phyloP scores from a whole-genome alignment of 176 grass and related monocot species.

The Phragmites australis region DNA sequence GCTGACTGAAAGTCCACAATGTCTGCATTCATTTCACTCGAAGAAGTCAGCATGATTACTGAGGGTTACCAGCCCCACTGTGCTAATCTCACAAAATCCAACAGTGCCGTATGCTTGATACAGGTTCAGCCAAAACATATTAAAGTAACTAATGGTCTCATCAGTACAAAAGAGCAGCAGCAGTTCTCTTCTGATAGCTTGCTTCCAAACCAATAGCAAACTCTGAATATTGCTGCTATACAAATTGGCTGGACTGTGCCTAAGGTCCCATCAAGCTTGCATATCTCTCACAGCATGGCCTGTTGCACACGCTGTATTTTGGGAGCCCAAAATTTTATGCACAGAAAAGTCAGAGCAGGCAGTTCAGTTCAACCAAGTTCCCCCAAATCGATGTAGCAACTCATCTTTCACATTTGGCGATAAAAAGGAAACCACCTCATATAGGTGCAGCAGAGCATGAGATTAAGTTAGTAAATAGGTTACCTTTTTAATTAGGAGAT shows the following conservation, averaged over 20 bases:
- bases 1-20: conserved; percentile 25
- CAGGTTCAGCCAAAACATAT: not conserved
- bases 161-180: not conserved
- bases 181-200: conserved; percentile 5
- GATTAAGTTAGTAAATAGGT: no score
- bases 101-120: not conserved
- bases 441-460: no score
- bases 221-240: conserved; percentile 34
- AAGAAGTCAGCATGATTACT: conserved; percentile 1
- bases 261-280: conserved; percentile 17
- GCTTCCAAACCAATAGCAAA: conserved; percentile 12
- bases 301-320: conserved; percentile 42
- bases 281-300: conserved; percentile 36
- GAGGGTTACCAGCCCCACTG: not conserved
- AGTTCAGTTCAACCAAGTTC: conserved; percentile 18
- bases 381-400: conserved; percentile 41
- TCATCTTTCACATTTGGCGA: conserved; percentile 42
- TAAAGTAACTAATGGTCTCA: not conserved
- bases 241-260: conserved; percentile 17
- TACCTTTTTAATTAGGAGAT: no score
- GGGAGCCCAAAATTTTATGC: conserved; percentile 42
- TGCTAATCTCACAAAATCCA: not conserved
- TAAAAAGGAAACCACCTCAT: no score
- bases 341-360: conserved; percentile 48
- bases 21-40: not conserved